Evolutionary conservation across 2,329 filamentous ascomycete genomes (phyloP), one percentile per base, ranked within the genome.

Genomic region (Pseudomassariella vexata): DNA sequence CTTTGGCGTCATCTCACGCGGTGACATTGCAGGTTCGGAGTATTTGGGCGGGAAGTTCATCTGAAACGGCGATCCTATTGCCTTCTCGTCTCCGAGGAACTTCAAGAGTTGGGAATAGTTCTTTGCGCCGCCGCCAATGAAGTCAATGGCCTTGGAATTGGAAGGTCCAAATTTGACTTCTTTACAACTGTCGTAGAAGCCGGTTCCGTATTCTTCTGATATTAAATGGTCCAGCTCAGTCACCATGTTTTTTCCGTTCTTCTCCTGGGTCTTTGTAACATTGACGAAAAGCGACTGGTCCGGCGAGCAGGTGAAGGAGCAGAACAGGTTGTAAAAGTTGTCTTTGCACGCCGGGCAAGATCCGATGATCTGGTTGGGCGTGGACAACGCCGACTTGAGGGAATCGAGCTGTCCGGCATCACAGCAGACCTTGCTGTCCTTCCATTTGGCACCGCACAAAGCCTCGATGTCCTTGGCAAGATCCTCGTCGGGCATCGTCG

Each of bases 291-390:
- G 68, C 0, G 88, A 95, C 57, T 98, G 92, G 51, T 98, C 84
- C 5, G 94, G 90, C 5, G 92, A 98, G 65, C 94, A 98, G 3
- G 89, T 96, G 53, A 98, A 96, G 5, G 88, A 94, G 65, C 92
- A 98, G 60, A 98, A 98, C 26, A 94, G 70, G 64, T 98, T 94
- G 69, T 86, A 96, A 68, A 98, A 98, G 67, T 98, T 98, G 49
- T 89, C 83, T 60, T 92, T 94, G 73, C 92, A 98, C 19, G 94
- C 92, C 2, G 92, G 92, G 56, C 92, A 98, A 8, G 88, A 87
- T 17, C 88, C 81, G 55, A 98, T 88, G 52, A 98, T 83, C 37
- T 82, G 79, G 47, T 89, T 87, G 2, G 88, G 90, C 15, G 86
- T 86, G 45, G 85, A 82, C 36, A 98, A 73, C 51, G 95, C 94